A percentile compares a stretch with the other conserved stretches of the same genome.
Evolutionary conservation across 257 asterid genomes (phyloP).

Genomic region (Marsdenia floribunda): DNA sequence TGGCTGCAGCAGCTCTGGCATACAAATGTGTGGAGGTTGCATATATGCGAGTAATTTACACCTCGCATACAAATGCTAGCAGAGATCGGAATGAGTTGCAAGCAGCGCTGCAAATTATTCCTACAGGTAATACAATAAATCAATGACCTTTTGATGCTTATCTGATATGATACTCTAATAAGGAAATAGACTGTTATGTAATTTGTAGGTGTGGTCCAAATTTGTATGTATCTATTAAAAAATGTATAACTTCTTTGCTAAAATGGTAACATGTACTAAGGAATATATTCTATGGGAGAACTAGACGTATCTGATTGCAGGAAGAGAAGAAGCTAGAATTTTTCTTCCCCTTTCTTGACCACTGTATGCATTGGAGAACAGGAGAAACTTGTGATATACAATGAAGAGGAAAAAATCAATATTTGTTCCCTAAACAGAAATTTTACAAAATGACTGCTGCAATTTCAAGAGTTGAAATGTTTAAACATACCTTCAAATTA

Average conservation of each 20-base stretch:
- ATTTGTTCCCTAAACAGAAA: too few relatives aligned
- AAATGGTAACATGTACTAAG: neutral
- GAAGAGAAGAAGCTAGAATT: neutral
- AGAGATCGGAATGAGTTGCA: constrained; percentile 77
- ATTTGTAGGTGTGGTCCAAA: neutral
- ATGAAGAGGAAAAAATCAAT: neutral
- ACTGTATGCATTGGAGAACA: neutral
- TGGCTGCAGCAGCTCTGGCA: constrained; percentile 95
- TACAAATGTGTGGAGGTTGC: constrained; percentile 94
- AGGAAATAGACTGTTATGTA: neutral
- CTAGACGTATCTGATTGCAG: neutral
- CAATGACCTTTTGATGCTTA: constrained; percentile 3
- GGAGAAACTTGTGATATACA: neutral
- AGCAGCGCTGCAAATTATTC: constrained; percentile 60
- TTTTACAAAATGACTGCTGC: neutral
- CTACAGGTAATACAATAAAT: constrained; percentile 54
- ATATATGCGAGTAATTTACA: constrained; percentile 77
- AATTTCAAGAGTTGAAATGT: neutral
- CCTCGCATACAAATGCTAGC: constrained; percentile 56
- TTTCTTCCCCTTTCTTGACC: neutral
- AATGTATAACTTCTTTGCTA: neutral
- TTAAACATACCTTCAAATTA: neutral
- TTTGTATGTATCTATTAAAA: neutral
- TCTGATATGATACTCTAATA: neutral
- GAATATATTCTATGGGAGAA: neutral